A percentile compares a stretch with the other conserved stretches of the same genome.
Conservation (phyloP, 2,329 filamentous ascomycete genomes). For the Aspergillus hortae region DNA sequence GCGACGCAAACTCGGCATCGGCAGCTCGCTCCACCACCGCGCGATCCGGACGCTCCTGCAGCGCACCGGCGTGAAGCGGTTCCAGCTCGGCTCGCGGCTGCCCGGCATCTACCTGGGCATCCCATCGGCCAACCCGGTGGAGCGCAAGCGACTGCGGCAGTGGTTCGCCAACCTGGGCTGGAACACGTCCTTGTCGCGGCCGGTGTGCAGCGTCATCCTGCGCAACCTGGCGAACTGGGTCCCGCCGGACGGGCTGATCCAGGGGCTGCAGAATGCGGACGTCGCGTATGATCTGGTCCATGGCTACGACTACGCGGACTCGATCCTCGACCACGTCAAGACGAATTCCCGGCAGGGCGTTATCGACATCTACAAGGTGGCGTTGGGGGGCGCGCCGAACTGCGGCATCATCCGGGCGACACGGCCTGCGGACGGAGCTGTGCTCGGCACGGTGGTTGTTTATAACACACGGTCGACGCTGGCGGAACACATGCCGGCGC, state of each 20-base stretch:
- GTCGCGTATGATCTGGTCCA: conserved; percentile 81
- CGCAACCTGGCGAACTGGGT: conserved; percentile 69
- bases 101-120: conserved; percentile 86
- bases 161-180: conserved; percentile 93
- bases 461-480: conserved; percentile 68
- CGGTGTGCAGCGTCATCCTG: conserved; percentile 70
- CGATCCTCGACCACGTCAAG: conserved; percentile 70
- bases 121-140: conserved; percentile 61
- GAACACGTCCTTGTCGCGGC: conserved; percentile 65
- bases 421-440: conserved; percentile 59
- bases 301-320: conserved; percentile 70
- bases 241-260: conserved; percentile 71
- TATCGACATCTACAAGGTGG: conserved; percentile 73
- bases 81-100: conserved; percentile 77
- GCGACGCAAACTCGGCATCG: conserved; percentile 84
- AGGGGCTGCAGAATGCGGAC: conserved; percentile 67
- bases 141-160: conserved; percentile 59
- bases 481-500: conserved; percentile 65
- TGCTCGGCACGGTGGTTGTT: conserved; percentile 76
- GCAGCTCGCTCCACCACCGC: conserved; percentile 80
- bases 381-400: conserved; percentile 65
- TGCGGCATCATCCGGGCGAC: conserved; percentile 84
- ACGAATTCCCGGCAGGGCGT: conserved; percentile 73
- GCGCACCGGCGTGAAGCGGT: conserved; percentile 67
- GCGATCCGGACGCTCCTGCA: conserved; percentile 74